These are phyloP conservation scores for Berkeleyomyces basicola DNA, from an alignment of 2,329 filamentous ascomycete species.

Conservation along the genomic window DNA sequence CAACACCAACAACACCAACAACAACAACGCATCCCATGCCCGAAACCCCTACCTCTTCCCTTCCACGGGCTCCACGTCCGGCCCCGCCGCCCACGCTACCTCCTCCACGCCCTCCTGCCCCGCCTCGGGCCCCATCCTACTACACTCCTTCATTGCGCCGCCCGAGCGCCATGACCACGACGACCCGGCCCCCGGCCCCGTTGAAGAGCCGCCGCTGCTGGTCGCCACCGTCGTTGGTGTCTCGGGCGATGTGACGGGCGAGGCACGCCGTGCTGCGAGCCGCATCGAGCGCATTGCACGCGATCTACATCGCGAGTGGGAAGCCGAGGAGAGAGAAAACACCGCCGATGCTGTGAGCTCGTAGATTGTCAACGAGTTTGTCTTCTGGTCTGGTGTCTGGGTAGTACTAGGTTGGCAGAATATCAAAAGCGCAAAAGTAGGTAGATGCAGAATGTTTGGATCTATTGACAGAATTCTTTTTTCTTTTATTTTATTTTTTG, in stretches of 20 bases:
- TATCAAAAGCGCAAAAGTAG: too few relatives aligned
- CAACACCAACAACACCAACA: background rate
- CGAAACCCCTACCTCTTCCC: background rate
- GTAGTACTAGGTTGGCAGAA: too few relatives aligned
- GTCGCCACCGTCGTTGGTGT: slow-evolving; percentile 38
- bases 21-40: background rate
- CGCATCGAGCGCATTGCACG: slow-evolving; percentile 37
- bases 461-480: background rate
- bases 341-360: background rate
- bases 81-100: background rate
- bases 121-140: slow-evolving; percentile 5
- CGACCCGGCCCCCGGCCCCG: slow-evolving; percentile 19
- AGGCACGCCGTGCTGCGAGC: slow-evolving; percentile 36
- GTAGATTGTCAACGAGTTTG: background rate
- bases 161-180: slow-evolving; percentile 7
- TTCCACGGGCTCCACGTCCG: too few relatives aligned
- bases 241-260: slow-evolving; percentile 27
- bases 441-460: too few relatives aligned
- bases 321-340: slow-evolving; percentile 19
- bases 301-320: slow-evolving; percentile 39
- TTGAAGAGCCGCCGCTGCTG: slow-evolving; percentile 30
- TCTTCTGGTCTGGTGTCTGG: too few relatives aligned
- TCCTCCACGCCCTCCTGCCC: background rate
- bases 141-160: slow-evolving; percentile 13
- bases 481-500: slow-evolving; percentile 7